Evolutionary conservation across 2,329 filamentous ascomycete species (phyloP).

Genomic region (Aschersonia sp.): DNA sequence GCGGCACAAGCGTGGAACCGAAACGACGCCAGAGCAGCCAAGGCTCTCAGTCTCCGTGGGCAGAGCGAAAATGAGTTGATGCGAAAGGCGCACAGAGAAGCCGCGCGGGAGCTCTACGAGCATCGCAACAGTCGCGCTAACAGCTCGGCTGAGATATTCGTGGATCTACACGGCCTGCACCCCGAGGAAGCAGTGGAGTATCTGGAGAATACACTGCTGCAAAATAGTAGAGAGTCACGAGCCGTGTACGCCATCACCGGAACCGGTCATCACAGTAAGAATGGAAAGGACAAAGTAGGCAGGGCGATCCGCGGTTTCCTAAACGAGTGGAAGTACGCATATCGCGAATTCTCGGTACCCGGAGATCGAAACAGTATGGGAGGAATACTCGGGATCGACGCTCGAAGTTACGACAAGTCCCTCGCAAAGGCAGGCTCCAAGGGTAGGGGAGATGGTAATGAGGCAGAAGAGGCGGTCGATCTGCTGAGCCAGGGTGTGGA

Average conservation of each 20-base stretch:
- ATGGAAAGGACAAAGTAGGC: conserved; percentile 96
- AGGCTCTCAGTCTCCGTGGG: conserved; percentile 82
- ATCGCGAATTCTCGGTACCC: conserved; percentile 89
- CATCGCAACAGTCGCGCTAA: conserved; percentile 64
- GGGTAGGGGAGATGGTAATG: neutral
- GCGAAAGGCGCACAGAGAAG: conserved; percentile 92
- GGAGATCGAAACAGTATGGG: conserved; percentile 78
- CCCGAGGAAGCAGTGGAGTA: conserved; percentile 95
- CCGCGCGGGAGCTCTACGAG: conserved; percentile 82
- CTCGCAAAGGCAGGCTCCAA: conserved; percentile 30
- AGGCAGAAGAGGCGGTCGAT: conserved; percentile 32
- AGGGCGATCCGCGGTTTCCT: conserved; percentile 84
- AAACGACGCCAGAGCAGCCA: conserved; percentile 90
- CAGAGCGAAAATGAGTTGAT: conserved; percentile 96
- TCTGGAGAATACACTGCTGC: conserved; percentile 72
- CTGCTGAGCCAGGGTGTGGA: conserved; percentile 41
- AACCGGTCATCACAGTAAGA: conserved; percentile 94
- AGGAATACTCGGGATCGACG: conserved; percentile 58
- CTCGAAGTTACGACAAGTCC: conserved; percentile 51
- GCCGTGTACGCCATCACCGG: conserved; percentile 94
- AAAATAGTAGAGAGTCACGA: conserved; percentile 58
- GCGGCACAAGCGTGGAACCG: conserved; percentile 98
- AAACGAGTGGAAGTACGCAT: conserved; percentile 91
- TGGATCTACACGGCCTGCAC: conserved; percentile 96
- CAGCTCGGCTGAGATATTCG: conserved; percentile 59